Percentiles rank a stretch among this genome's conserved stretches.
Conservation (phyloP, 257 asterid genomes). For the Rubia yunnanensis region DNA sequence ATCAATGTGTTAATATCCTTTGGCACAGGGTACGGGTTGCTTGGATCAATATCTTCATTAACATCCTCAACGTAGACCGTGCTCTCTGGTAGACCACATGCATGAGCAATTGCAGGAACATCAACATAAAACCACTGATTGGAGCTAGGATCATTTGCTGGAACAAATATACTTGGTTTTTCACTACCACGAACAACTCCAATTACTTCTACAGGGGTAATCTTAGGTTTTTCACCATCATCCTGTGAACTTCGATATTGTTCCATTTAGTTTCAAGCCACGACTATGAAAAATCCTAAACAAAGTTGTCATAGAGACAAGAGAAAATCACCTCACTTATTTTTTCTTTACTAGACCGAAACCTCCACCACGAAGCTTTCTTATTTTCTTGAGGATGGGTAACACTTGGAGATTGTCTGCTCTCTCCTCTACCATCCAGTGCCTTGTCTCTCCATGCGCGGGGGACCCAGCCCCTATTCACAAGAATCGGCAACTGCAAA, state of each 20-base stretch:
- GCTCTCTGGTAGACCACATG: slow-evolving; percentile 64
- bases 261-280: slow-evolving; percentile 19
- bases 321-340: slow-evolving; percentile 30
- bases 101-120: slow-evolving; percentile 67
- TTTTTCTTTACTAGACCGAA: slow-evolving; percentile 46
- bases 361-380: slow-evolving; percentile 48
- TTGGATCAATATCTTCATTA: slow-evolving; percentile 59
- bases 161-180: slow-evolving; percentile 92
- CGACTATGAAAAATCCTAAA: slow-evolving; percentile 6
- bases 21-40: slow-evolving; percentile 84
- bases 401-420: slow-evolving; percentile 20
- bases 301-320: slow-evolving; percentile 13
- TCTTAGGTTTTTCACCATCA: slow-evolving; percentile 12
- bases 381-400: slow-evolving; percentile 33
- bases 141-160: slow-evolving; percentile 74
- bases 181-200: slow-evolving; percentile 89
- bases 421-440: slow-evolving; percentile 26
- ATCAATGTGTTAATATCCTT: slow-evolving; percentile 62
- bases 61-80: slow-evolving; percentile 72
- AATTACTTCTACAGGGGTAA: slow-evolving; percentile 43
- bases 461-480: slow-evolving; percentile 99
- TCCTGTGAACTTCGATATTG: slow-evolving; percentile 45
- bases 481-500: slow-evolving; percentile 56
- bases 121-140: slow-evolving; percentile 94
- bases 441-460: slow-evolving; percentile 89